Percentiles rank a stretch among this genome's conserved stretches.
Evolutionary conservation across 805 yeast species (phyloP).

Genomic region (Myxozyma neotropica): DNA sequence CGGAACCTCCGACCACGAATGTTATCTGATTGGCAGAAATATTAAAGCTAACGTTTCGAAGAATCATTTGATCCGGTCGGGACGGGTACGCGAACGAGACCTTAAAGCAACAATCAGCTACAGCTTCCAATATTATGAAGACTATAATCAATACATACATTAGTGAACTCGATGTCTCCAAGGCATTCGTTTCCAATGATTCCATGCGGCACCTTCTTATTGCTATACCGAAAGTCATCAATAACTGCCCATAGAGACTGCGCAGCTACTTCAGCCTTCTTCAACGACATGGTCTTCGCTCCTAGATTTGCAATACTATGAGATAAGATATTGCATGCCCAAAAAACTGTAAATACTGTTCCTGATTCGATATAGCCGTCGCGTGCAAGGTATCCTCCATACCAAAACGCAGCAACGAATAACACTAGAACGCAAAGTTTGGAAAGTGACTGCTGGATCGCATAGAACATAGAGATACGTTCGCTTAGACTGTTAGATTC

Average conservation of each 20-base stretch:
- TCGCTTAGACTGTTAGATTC: conserved; percentile 43
- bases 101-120: background rate
- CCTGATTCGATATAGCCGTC: conserved; percentile 56
- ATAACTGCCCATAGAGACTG: conserved; percentile 46
- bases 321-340: conserved; percentile 76
- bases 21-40: conserved; percentile 54
- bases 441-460: conserved; percentile 59
- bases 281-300: conserved; percentile 60
- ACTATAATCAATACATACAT: conserved; percentile 43
- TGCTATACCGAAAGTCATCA: conserved; percentile 18
- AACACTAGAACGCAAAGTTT: conserved; percentile 64
- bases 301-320: conserved; percentile 58
- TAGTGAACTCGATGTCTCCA: conserved; percentile 53
- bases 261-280: conserved; percentile 74
- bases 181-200: conserved; percentile 37
- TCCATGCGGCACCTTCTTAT: conserved; percentile 26
- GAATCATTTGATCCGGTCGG: conserved; percentile 50
- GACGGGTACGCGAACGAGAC: conserved; percentile 62
- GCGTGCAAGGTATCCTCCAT: conserved; percentile 70
- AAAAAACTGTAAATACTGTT: conserved; percentile 77
- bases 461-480: conserved; percentile 42
- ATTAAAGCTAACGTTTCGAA: conserved; percentile 52
- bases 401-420: conserved; percentile 93
- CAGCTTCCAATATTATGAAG: background rate
- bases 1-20: conserved; percentile 83